Evolutionary conservation across 306 rosid genomes (phyloP).

Genomic region (Vicia sativa): DNA sequence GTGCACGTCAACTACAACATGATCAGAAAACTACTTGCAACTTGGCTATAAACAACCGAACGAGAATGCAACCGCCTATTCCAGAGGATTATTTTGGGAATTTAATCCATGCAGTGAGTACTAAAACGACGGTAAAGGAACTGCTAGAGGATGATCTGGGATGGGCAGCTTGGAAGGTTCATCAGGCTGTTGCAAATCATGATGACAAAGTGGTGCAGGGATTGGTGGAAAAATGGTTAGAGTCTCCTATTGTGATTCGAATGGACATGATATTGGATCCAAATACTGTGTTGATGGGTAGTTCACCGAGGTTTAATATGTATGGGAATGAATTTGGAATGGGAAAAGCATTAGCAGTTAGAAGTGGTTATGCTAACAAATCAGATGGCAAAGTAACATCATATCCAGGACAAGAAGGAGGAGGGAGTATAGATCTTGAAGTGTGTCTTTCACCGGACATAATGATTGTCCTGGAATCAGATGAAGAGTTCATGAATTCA

Average conservation of each 20-base stretch:
- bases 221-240: slow-evolving; percentile 33
- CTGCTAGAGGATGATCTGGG: slow-evolving; percentile 47
- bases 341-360: slow-evolving; percentile 63
- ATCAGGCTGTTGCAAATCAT: slow-evolving; percentile 46
- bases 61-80: slow-evolving; percentile 56
- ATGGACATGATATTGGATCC: slow-evolving; percentile 29
- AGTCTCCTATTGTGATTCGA: slow-evolving; percentile 30
- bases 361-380: slow-evolving; percentile 60
- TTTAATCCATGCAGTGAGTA: not conserved
- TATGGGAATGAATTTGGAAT: slow-evolving; percentile 71
- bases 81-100: slow-evolving; percentile 60
- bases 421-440: slow-evolving; percentile 73
- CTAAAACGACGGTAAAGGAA: slow-evolving; percentile 39
- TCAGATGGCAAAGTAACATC: slow-evolving; percentile 51
- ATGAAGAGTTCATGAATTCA: slow-evolving; percentile 49
- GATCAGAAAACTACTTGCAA: slow-evolving; percentile 44
- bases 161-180: slow-evolving; percentile 63
- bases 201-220: slow-evolving; percentile 19
- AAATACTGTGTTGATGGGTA: slow-evolving; percentile 43
- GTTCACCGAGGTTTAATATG: slow-evolving; percentile 63
- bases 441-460: slow-evolving; percentile 41
- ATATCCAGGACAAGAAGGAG: slow-evolving; percentile 52
- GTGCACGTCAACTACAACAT: slow-evolving; percentile 32
- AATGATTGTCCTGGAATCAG: slow-evolving; percentile 58
- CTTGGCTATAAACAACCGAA: slow-evolving; percentile 45